Percentiles rank a stretch among this genome's conserved stretches.
phyloP scores from a whole-genome alignment of 176 grass and related monocot species.

The Bonia amplexicaulis region DNA sequence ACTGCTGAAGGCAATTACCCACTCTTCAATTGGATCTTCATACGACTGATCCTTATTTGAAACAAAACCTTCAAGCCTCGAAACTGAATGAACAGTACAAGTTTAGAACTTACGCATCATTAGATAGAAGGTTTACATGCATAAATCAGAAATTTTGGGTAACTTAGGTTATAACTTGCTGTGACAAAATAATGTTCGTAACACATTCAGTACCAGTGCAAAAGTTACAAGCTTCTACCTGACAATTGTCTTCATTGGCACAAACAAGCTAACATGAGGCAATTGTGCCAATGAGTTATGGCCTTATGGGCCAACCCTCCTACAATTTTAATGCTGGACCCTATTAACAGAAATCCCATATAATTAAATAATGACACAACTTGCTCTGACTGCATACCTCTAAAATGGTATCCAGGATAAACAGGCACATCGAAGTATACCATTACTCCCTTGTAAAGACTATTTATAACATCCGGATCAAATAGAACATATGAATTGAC shows the following conservation, averaged over 20 bases:
- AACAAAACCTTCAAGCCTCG: slow-evolving; percentile 93
- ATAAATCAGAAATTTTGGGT: background rate
- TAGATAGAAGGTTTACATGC: background rate
- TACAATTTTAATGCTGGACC: background rate
- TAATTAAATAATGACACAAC: slow-evolving; percentile 1
- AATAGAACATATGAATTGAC: slow-evolving; percentile 92
- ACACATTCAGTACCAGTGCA: background rate
- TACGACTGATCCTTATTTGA: slow-evolving; percentile 97
- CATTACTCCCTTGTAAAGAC: slow-evolving; percentile 71
- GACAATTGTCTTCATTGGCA: background rate
- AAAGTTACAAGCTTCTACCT: background rate
- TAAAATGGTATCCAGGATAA: slow-evolving; percentile 86
- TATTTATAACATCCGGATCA: slow-evolving; percentile 76
- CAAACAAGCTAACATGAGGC: background rate
- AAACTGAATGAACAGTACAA: slow-evolving; percentile 63
- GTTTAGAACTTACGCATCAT: background rate
- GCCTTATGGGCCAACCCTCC: background rate
- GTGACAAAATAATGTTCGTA: background rate
- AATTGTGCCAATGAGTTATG: slow-evolving; percentile 1
- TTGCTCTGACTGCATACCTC: slow-evolving; percentile 49
- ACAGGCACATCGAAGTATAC: slow-evolving; percentile 91
- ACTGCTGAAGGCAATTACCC: slow-evolving; percentile 60
- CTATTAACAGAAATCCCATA: background rate
- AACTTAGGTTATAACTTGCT: background rate
- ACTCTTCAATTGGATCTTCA: slow-evolving; percentile 84